Conservation (phyloP, 108 stramenopile species). For the Skeletonema tropicum region DNA sequence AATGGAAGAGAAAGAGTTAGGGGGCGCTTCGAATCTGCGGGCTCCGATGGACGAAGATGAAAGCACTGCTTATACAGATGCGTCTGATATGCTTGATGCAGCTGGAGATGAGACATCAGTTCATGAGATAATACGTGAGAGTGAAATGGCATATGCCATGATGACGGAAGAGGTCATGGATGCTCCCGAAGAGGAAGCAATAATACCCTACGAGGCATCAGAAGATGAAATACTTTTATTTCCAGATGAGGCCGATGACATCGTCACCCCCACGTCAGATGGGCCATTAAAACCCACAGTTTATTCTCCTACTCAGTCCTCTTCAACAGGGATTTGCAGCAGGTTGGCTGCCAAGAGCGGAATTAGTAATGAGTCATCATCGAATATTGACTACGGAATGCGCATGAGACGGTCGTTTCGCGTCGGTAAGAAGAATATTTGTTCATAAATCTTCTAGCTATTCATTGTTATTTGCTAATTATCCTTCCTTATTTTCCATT, state of each 20-base stretch:
- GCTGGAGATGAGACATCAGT: conserved; percentile 27
- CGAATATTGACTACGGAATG: conserved; percentile 70
- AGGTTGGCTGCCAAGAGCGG: conserved; percentile 36
- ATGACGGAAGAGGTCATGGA: conserved; percentile 39
- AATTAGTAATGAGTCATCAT: conserved; percentile 28
- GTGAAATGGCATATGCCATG: conserved; percentile 48
- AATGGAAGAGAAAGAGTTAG: conserved; percentile 48
- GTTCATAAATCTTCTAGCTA: conserved; percentile 1
- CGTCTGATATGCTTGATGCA: conserved; percentile 15
- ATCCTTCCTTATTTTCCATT: neutral
- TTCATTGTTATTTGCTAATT: neutral
- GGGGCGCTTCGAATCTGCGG: conserved; percentile 42
- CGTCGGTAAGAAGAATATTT: conserved; percentile 49
- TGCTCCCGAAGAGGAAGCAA: conserved; percentile 25
- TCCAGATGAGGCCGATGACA: conserved; percentile 43
- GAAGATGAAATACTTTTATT: conserved; percentile 24
- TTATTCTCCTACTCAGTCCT: neutral
- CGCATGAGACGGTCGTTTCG: conserved; percentile 85
- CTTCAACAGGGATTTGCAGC: conserved; percentile 32
- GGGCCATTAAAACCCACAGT: conserved; percentile 4
- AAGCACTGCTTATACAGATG: conserved; percentile 36
- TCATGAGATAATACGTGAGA: conserved; percentile 31
- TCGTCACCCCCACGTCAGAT: neutral
- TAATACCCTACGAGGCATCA: conserved; percentile 15
- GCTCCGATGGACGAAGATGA: conserved; percentile 55